Evolutionary conservation across 2,329 filamentous ascomycete species (phyloP).

Genomic region (Penicillium janthinellum): DNA sequence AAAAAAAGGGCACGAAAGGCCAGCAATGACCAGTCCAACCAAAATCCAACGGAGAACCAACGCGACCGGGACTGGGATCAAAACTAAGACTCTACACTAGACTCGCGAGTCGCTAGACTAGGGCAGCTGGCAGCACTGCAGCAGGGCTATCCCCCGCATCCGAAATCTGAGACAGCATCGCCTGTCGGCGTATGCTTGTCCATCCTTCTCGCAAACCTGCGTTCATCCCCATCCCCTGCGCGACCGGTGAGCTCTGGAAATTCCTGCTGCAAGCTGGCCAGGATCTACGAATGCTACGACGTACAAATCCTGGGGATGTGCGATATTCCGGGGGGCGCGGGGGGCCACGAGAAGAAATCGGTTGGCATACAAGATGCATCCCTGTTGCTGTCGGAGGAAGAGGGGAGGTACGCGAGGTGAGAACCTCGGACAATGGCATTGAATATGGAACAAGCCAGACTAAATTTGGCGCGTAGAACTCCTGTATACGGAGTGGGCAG

Average conservation of each 20-base stretch:
- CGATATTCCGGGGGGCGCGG: not conserved
- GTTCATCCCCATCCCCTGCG: not conserved
- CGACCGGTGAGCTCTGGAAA: constrained; percentile 12
- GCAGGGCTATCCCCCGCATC: not conserved
- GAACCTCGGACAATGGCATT: not conserved
- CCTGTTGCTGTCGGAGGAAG: not conserved
- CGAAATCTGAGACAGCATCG: not conserved
- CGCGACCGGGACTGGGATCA: not conserved
- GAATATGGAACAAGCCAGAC: not conserved
- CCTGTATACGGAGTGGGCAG: no score
- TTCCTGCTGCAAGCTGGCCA: not conserved
- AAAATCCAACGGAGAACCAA: not conserved
- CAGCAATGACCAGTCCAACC: not conserved
- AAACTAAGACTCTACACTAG: not conserved
- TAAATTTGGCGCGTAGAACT: not conserved
- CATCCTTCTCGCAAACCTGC: not conserved
- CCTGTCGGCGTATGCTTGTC: not conserved
- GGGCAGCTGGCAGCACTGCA: no score
- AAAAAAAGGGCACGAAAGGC: not conserved
- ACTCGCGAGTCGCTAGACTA: no score
- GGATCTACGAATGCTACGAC: not conserved
- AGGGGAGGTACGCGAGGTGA: not conserved
- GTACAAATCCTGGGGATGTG: not conserved
- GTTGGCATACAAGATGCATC: not conserved
- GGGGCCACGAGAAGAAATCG: not conserved